A percentile compares a stretch with the other conserved stretches of the same genome.
These are phyloP conservation scores for Nyssa sinensis DNA, from an alignment of 148 eudicot genomes.

Conservation along the genomic window DNA sequence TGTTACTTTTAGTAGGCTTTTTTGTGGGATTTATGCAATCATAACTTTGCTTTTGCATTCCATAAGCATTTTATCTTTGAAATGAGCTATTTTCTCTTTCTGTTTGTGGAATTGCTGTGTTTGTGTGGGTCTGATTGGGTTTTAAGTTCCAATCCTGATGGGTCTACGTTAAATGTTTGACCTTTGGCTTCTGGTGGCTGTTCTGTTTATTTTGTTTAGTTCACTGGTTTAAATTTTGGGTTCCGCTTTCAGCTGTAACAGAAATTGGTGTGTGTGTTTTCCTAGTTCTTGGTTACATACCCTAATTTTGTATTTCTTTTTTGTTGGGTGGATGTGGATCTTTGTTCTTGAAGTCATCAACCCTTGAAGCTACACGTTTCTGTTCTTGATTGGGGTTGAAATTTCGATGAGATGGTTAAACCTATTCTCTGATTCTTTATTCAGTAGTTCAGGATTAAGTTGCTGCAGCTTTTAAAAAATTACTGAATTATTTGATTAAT, in stretches of 20 bases:
- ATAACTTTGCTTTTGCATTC: background rate
- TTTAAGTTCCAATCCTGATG: background rate
- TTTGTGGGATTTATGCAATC: background rate
- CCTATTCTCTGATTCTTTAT: conserved; percentile 1
- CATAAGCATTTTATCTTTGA: background rate
- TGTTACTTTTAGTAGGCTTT: background rate
- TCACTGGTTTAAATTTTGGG: background rate
- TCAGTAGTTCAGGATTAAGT: background rate
- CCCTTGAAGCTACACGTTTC: background rate
- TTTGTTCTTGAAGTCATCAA: background rate
- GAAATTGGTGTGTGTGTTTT: background rate
- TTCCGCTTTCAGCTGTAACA: background rate
- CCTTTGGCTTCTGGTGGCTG: background rate
- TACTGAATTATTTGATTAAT: background rate
- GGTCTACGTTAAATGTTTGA: background rate
- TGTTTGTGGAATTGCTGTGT: background rate
- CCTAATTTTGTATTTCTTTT: background rate
- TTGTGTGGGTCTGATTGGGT: background rate
- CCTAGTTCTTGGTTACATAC: background rate
- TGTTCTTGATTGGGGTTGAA: background rate
- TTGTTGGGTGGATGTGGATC: background rate
- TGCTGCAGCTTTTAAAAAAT: background rate
- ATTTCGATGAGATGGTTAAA: background rate
- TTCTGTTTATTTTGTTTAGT: background rate
- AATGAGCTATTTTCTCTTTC: background rate